Evolutionary conservation across 257 asterid species (phyloP).

Genomic region (Solanum paucissectum): DNA sequence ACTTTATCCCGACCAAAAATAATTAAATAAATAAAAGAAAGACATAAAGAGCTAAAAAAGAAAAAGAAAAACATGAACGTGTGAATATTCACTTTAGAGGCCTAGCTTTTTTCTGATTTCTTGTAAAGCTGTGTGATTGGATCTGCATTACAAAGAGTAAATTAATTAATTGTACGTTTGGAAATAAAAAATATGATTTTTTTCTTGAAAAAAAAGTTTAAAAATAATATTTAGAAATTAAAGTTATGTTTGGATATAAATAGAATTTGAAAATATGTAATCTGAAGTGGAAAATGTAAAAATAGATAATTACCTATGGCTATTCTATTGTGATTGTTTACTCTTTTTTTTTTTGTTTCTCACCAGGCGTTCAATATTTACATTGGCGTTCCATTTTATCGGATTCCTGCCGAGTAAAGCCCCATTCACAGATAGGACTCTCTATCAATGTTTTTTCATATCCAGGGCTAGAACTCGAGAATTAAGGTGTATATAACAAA

Average conservation of each 20-base stretch:
- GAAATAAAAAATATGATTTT: background rate
- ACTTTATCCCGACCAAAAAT: background rate
- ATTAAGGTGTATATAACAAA: background rate
- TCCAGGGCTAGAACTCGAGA: no score
- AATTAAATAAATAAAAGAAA: background rate
- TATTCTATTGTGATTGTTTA: background rate
- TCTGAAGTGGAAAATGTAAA: no score
- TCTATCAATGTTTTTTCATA: no score
- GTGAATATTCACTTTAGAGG: background rate
- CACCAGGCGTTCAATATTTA: no score
- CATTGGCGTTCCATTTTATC: no score
- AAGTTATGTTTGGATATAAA: background rate
- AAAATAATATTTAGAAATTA: no score
- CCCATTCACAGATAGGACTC: accelerated
- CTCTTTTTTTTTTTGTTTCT: no score
- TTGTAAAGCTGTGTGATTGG: background rate
- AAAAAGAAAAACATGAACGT: background rate
- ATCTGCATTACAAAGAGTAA: background rate
- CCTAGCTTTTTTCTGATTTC: background rate
- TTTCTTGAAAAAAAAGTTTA: no score
- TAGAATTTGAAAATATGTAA: no score
- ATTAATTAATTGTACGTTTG: background rate
- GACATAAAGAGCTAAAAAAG: background rate
- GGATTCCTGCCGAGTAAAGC: no score
- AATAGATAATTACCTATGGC: background rate